Conservation (phyloP, 2,329 filamentous ascomycete species). For the Neocatenulostroma microsporum region DNA sequence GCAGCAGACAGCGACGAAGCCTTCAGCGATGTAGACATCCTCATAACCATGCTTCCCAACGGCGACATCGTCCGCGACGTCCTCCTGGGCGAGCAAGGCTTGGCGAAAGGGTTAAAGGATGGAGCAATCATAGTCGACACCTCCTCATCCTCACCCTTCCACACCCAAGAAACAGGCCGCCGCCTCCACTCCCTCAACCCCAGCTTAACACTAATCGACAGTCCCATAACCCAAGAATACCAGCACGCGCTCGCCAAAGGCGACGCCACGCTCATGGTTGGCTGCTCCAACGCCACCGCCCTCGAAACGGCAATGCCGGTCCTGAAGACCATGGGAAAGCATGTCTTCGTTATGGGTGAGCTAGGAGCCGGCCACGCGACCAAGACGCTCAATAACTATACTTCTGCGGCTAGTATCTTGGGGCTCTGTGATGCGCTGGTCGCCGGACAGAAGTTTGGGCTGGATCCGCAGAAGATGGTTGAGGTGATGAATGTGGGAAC, state of each 20-base stretch:
- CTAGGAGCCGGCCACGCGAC: constrained; percentile 27
- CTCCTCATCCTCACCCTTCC: constrained; percentile 26
- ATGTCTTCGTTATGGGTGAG: constrained; percentile 28
- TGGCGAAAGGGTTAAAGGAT: constrained; percentile 19
- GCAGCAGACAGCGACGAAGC: constrained; percentile 13
- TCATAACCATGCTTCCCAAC: constrained; percentile 27
- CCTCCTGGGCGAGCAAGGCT: constrained; percentile 14
- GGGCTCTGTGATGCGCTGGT: constrained; percentile 24
- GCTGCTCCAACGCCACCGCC: constrained; percentile 18
- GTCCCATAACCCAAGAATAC: constrained; percentile 27
- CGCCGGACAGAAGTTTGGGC: constrained; percentile 27
- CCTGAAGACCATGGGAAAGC: constrained; percentile 25
- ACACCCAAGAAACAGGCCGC: constrained; percentile 22
- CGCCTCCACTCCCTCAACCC: constrained; percentile 20
- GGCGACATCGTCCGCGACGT: constrained; percentile 25
- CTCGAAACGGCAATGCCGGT: constrained; percentile 25
- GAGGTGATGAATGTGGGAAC: constrained; percentile 35
- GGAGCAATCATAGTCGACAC: constrained; percentile 25
- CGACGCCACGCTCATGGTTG: constrained; percentile 29
- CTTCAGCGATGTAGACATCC: constrained; percentile 22
- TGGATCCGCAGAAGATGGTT: constrained; percentile 30
- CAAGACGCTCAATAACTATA: constrained; percentile 30
- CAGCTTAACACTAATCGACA: constrained; percentile 25
- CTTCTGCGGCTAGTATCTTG: constrained; percentile 23
- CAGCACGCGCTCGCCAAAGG: constrained; percentile 25